Evolutionary conservation across 345 rosid genomes (phyloP), one percentile per base, ranked within the genome.

Genomic region (Euphorbia tirucalli): DNA sequence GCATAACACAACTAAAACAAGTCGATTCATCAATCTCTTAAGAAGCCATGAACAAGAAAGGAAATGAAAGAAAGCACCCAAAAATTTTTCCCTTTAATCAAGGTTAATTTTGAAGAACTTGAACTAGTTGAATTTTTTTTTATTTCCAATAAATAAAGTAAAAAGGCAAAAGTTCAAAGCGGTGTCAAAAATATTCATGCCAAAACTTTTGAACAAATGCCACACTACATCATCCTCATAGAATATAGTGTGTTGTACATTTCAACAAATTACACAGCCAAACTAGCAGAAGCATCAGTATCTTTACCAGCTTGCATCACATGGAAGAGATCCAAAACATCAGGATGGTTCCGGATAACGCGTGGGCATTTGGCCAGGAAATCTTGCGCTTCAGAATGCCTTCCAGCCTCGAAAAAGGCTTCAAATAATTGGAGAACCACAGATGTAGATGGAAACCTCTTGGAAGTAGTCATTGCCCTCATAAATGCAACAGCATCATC

Each of bases 251-350:
- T 2, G 30, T 64, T n/a, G 46, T 50, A 75, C 56, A 63, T 52
- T 71, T 57, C 61, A 62, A 50, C 49, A 72, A 74, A 74, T 74
- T 77, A 77, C 62, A 78, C 80, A 54, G 81, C 60, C 46, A 62
- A 79, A 48, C 75, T 44, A 69, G 80, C 35, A 39, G 84, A 69
- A 63, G 75, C 66, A 55, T 72, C 60, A 52, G 66, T 56, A 70
- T 61, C 71, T 60, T 64, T 30, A 46, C 32, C 44, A 46, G 32
- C 37, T 54, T 75, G 67, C 43, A 43, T 62, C 8, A 54, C 78
- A 78, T 59, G 79, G 74, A 95, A 93, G 79, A 95, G 90, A 84
- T 87, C 82, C 80, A 90, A 78, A 75, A 90, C 89, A 83, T 93
- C 97, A 13, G 94, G 86, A 81, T 86, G 80, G 82, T 85, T 85